phyloP scores from a whole-genome alignment of 495 filamentous ascomycete species.

The Penicillium cinerascens region DNA sequence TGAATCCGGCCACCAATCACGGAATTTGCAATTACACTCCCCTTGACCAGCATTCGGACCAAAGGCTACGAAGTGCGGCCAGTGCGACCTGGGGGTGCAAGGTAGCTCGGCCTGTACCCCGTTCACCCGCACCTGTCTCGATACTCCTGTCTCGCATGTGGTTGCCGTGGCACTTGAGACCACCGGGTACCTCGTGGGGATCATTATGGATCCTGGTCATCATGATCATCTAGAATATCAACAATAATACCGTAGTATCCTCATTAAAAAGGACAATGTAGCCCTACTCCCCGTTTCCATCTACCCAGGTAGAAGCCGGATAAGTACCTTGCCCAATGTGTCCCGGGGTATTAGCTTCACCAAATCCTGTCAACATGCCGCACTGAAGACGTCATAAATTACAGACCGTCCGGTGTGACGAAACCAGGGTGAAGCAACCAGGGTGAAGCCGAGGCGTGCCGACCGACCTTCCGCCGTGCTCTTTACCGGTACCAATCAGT shows the following conservation, averaged over 20 bases:
- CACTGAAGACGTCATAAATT: slow-evolving; percentile 45
- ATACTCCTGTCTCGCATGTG: slow-evolving; percentile 6
- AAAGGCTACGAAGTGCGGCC: slow-evolving; percentile 13
- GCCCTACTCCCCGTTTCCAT: background rate
- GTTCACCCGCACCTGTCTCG: background rate
- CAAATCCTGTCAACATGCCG: slow-evolving; percentile 2
- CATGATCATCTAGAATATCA: background rate
- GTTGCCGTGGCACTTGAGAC: background rate
- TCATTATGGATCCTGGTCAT: background rate
- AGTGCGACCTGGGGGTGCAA: background rate
- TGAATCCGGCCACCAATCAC: slow-evolving; percentile 23
- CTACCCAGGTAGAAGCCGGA: background rate
- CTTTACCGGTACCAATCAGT: slow-evolving; percentile 33
- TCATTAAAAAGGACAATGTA: background rate
- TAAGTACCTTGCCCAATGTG: background rate
- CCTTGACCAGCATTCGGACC: slow-evolving; percentile 8
- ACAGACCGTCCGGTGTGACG: slow-evolving; percentile 28
- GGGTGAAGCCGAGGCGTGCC: slow-evolving; percentile 54
- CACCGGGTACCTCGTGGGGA: too few relatives aligned
- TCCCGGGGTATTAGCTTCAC: too few relatives aligned
- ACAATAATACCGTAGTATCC: background rate
- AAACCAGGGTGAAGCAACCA: too few relatives aligned
- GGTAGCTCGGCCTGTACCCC: slow-evolving; percentile 12
- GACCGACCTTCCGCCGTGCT: slow-evolving; percentile 56
- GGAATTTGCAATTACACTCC: slow-evolving; percentile 20